A percentile compares a stretch with the other conserved stretches of the same genome.
These are phyloP conservation scores for Primulina tabacum DNA, from an alignment of 257 asterid species.

Conservation along the genomic window DNA sequence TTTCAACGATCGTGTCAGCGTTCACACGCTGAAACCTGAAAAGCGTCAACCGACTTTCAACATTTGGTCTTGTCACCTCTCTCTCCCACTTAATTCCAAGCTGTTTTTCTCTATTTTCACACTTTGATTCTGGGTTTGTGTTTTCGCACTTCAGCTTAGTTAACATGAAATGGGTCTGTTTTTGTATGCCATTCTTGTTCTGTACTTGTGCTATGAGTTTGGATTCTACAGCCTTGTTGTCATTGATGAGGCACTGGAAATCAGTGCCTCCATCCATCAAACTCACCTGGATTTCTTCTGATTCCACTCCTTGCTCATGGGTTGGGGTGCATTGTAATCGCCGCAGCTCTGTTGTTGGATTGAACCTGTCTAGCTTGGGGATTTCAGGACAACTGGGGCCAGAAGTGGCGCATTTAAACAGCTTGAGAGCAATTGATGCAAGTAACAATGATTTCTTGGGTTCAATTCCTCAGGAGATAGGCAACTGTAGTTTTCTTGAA, in stretches of 20 bases:
- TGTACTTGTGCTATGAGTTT: constrained; percentile 40
- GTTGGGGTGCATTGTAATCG: constrained; percentile 58
- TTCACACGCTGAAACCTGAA: too few relatives aligned
- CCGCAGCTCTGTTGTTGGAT: constrained; percentile 30
- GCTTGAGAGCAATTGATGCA: constrained; percentile 42
- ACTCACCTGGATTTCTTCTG: constrained; percentile 74
- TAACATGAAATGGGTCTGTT: background rate
- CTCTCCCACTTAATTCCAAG: too few relatives aligned
- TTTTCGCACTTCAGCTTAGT: too few relatives aligned
- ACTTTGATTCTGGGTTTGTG: too few relatives aligned
- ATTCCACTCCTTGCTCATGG: constrained; percentile 49
- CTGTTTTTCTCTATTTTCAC: too few relatives aligned
- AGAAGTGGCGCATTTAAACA: constrained; percentile 49
- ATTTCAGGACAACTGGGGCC: constrained; percentile 66
- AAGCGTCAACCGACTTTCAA: too few relatives aligned
- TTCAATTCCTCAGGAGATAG: constrained; percentile 47
- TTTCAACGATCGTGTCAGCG: too few relatives aligned
- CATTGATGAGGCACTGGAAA: constrained; percentile 58
- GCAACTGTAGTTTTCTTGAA: constrained; percentile 45
- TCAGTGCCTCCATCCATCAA: constrained; percentile 58
- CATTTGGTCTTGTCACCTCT: too few relatives aligned
- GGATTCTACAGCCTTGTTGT: constrained; percentile 62
- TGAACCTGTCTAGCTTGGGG: constrained; percentile 49
- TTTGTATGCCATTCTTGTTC: constrained; percentile 27
- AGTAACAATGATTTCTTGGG: constrained; percentile 44